A percentile compares a stretch with the other conserved stretches of the same genome.
Evolutionary conservation across 495 filamentous ascomycete genomes (phyloP).

Genomic region (Hypoxylon perforatum): DNA sequence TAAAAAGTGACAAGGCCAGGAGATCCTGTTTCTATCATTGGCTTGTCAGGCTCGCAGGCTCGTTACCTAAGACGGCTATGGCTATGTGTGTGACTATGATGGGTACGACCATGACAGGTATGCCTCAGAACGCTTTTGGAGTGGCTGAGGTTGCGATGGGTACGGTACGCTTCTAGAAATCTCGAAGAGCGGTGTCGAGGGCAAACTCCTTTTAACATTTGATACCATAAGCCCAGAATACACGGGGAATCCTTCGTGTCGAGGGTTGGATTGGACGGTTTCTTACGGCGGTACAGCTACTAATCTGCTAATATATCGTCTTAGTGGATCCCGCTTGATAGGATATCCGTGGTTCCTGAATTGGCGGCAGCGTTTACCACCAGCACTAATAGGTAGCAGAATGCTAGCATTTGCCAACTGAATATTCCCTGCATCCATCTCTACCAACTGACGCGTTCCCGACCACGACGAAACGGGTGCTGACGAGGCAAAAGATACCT

Average conservation of each 20-base stretch:
- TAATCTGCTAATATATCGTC: neutral
- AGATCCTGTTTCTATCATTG: conserved; percentile 10
- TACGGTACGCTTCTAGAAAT: conserved; percentile 25
- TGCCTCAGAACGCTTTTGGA: conserved; percentile 6
- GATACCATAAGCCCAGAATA: conserved; percentile 22
- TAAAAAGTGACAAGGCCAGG: conserved; percentile 18
- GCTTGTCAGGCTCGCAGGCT: no score
- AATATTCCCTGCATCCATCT: conserved; percentile 18
- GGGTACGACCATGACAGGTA: neutral
- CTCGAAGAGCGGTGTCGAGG: conserved; percentile 38
- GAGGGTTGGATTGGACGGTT: conserved; percentile 12
- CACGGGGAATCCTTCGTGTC: conserved; percentile 16
- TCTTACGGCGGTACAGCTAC: conserved; percentile 11
- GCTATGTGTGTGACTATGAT: neutral
- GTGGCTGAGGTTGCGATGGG: conserved; percentile 7
- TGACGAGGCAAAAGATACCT: conserved; percentile 7
- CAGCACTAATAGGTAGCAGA: conserved; percentile 36
- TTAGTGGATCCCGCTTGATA: conserved; percentile 34
- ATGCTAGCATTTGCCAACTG: conserved; percentile 23
- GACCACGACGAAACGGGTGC: conserved; percentile 17
- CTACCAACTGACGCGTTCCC: conserved; percentile 9
- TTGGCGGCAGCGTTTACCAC: conserved; percentile 38
- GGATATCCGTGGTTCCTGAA: conserved; percentile 33
- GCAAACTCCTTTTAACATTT: conserved; percentile 1
- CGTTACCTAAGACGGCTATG: conserved; percentile 42